Evolutionary conservation across 108 stramenopile species (phyloP).

Genomic region (Fistulifera solaris): DNA sequence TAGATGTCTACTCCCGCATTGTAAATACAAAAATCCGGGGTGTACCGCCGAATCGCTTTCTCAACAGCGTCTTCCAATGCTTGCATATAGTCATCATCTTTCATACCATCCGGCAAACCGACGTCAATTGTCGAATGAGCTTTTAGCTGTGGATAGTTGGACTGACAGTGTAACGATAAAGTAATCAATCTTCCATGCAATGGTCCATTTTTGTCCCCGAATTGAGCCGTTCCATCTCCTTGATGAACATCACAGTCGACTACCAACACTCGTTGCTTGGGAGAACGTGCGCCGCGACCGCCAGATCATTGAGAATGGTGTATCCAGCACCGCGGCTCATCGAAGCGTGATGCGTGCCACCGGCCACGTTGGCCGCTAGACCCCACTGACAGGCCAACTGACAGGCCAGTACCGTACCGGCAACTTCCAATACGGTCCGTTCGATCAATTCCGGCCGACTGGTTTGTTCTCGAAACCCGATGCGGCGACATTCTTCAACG

Average conservation of each 20-base stretch:
- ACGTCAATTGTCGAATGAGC: slow-evolving; percentile 54
- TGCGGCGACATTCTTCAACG: slow-evolving; percentile 41
- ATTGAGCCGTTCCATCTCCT: slow-evolving; percentile 52
- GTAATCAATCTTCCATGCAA: slow-evolving; percentile 40
- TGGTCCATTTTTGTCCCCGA: slow-evolving; percentile 14
- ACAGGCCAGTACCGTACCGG: slow-evolving; percentile 58
- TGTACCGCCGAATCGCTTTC: slow-evolving; percentile 28
- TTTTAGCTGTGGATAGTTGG: slow-evolving; percentile 67
- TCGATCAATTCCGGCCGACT: slow-evolving; percentile 49
- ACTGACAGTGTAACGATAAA: slow-evolving; percentile 54
- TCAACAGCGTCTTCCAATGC: slow-evolving; percentile 31
- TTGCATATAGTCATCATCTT: slow-evolving; percentile 48
- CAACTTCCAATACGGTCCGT: slow-evolving; percentile 67
- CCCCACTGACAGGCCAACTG: slow-evolving; percentile 68
- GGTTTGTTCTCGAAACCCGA: slow-evolving; percentile 70
- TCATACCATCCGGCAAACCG: slow-evolving; percentile 37
- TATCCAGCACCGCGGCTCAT: slow-evolving; percentile 51
- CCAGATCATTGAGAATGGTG: slow-evolving; percentile 75
- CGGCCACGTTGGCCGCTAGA: slow-evolving; percentile 64
- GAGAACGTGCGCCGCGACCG: slow-evolving; percentile 47
- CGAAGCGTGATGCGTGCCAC: slow-evolving; percentile 80
- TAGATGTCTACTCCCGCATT: slow-evolving; percentile 79
- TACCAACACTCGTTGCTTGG: slow-evolving; percentile 56
- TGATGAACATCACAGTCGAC: slow-evolving; percentile 87
- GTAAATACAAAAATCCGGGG: slow-evolving; percentile 71